Conservation (phyloP, 1,139 yeast species). For the Candida pseudoviswanathii region DNA sequence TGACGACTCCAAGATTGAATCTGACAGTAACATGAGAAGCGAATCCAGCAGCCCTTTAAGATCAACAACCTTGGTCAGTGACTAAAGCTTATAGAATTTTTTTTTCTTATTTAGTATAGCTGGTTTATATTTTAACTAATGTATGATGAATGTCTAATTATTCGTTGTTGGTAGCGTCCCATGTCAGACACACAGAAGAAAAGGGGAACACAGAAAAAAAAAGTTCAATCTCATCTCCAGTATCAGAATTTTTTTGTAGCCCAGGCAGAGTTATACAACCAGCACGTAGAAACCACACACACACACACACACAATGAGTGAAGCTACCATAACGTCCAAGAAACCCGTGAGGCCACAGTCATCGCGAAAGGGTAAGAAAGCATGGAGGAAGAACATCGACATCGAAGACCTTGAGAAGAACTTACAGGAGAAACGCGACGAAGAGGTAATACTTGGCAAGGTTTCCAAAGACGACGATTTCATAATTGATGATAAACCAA, state of each 20-base stretch:
- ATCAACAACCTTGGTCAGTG: slow-evolving; percentile 8
- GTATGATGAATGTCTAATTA: neutral
- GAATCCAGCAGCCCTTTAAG: slow-evolving; percentile 9
- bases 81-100: neutral
- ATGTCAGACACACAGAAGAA: neutral
- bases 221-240: slow-evolving; percentile 6
- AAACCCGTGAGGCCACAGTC: slow-evolving; percentile 43
- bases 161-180: neutral
- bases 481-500: slow-evolving; percentile 62
- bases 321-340: slow-evolving; percentile 3
- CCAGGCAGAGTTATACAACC: neutral
- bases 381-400: slow-evolving; percentile 96
- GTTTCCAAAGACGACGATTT: slow-evolving; percentile 53
- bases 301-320: slow-evolving; percentile 9
- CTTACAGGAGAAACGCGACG: slow-evolving; percentile 68
- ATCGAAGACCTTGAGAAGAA: slow-evolving; percentile 74
- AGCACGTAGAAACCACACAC: neutral
- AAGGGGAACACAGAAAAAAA: neutral
- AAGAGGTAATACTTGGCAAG: slow-evolving; percentile 66
- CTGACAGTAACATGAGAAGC: neutral
- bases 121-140: neutral
- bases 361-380: slow-evolving; percentile 88
- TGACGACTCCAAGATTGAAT: slow-evolving; percentile 4
- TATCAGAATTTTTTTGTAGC: slow-evolving; percentile 1
- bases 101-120: neutral